Conservation (phyloP, 163 green algal species). For the Chlorella variabilis region DNA sequence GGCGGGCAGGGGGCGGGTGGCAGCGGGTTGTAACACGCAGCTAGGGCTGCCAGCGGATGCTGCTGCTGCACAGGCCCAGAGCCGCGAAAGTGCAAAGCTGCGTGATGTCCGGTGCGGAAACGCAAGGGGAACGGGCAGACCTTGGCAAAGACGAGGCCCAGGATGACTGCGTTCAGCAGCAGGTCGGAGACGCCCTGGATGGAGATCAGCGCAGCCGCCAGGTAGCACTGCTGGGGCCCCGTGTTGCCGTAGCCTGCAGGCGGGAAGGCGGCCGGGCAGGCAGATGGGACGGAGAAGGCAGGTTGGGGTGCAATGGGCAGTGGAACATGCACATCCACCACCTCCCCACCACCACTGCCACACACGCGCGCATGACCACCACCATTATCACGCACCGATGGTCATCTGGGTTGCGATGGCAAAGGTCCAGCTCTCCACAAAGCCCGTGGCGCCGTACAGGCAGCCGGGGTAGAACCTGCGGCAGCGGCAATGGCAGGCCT, state of each 20-base stretch:
- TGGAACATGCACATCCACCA: too few relatives aligned
- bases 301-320: neutral
- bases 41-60: too few relatives aligned
- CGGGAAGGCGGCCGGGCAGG: neutral
- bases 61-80: too few relatives aligned
- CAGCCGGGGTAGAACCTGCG: constrained; percentile 58
- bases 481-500: neutral
- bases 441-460: constrained; percentile 67
- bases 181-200: constrained; percentile 75
- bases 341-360: neutral
- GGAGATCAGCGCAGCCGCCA: constrained; percentile 62
- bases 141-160: constrained; percentile 79
- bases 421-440: constrained; percentile 77
- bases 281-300: too few relatives aligned
- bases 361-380: too few relatives aligned
- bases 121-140: constrained; percentile 48
- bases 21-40: too few relatives aligned
- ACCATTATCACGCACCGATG: constrained; percentile 74
- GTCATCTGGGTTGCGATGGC: constrained; percentile 83
- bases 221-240: constrained; percentile 74
- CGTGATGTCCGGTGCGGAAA: neutral
- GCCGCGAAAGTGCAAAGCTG: neutral
- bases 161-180: constrained; percentile 71
- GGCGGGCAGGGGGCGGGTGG: too few relatives aligned
- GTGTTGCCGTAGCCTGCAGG: constrained; percentile 73